phyloP scores from a whole-genome alignment of 1,139 yeast genomes.

The Pichia sp. region DNA sequence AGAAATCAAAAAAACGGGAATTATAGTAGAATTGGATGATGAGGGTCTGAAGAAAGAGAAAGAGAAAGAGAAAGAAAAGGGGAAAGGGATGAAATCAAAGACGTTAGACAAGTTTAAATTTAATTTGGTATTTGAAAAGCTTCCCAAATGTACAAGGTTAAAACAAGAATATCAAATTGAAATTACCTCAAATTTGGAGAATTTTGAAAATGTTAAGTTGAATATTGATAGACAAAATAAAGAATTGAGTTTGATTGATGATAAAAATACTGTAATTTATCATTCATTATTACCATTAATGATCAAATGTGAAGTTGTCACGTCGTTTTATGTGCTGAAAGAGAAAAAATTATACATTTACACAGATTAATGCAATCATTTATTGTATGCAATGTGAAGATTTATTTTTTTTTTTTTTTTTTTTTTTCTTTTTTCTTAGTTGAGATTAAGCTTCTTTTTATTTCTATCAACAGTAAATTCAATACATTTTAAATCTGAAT shows the following conservation, averaged over 20 bases:
- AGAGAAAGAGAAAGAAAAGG: background rate
- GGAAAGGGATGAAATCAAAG: background rate
- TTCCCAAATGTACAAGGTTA: constrained; percentile 1
- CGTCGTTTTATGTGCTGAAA: constrained; percentile 6
- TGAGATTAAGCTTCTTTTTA: no score
- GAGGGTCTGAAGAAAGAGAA: background rate
- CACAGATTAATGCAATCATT: constrained; percentile 9
- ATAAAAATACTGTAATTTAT: background rate
- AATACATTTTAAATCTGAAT: background rate
- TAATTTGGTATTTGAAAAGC: constrained; percentile 1
- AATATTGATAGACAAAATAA: constrained; percentile 4
- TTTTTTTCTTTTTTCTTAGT: no score
- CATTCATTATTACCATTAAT: constrained; percentile 12
- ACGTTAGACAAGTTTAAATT: constrained; percentile 1
- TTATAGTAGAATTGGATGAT: constrained; percentile 2
- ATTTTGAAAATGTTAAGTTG: constrained; percentile 3
- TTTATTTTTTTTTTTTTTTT: no score
- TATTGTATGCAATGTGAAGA: no score
- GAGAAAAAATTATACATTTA: constrained; percentile 8
- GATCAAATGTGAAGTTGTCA: constrained; percentile 4
- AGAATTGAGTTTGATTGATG: constrained; percentile 6
- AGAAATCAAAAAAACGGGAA: background rate
- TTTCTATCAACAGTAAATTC: background rate
- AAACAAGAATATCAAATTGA: constrained; percentile 4
- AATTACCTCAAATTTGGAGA: constrained; percentile 5